These are phyloP conservation scores for Fusarium coffeatum DNA, from an alignment of 2,329 filamentous ascomycete genomes.

Conservation along the genomic window DNA sequence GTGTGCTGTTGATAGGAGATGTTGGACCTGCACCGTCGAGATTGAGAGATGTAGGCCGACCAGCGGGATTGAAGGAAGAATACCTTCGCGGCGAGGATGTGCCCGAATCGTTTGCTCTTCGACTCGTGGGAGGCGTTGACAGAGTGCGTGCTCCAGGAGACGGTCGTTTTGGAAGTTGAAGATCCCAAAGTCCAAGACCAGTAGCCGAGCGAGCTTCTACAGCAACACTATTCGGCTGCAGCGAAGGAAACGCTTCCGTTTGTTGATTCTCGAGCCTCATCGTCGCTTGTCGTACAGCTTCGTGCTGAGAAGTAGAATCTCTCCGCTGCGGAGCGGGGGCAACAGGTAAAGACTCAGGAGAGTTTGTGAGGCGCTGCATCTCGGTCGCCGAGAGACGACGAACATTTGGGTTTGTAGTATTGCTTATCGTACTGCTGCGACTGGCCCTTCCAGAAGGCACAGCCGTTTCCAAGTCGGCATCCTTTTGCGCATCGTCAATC, in stretches of 20 bases:
- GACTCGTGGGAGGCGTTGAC: conserved; percentile 64
- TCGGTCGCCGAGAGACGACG: conserved; percentile 68
- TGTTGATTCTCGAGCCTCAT: conserved; percentile 42
- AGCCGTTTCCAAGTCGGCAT: conserved; percentile 18
- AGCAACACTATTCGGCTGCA: conserved; percentile 43
- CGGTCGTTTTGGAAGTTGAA: conserved; percentile 47
- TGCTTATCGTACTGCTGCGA: conserved; percentile 49
- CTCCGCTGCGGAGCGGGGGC: conserved; percentile 55
- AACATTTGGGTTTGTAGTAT: conserved; percentile 55
- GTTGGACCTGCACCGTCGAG: conserved; percentile 42
- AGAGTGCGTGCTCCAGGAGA: conserved; percentile 56
- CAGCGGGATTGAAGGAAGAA: conserved; percentile 62
- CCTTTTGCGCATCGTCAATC: conserved; percentile 9
- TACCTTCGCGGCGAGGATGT: conserved; percentile 58
- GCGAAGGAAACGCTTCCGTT: conserved; percentile 17
- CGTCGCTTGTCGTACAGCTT: conserved; percentile 48
- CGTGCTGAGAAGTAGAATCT: conserved; percentile 51
- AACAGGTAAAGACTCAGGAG: conserved; percentile 69
- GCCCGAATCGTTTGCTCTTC: conserved; percentile 49
- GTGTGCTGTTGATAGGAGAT: conserved; percentile 32
- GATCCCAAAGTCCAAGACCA: conserved; percentile 36
- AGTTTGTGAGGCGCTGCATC: conserved; percentile 67
- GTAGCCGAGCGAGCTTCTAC: conserved; percentile 41
- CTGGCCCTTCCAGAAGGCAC: conserved; percentile 40
- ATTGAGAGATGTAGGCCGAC: conserved; percentile 59